phyloP scores from a whole-genome alignment of 2,329 filamentous ascomycete genomes.

The Paraphaeosphaeria sporulosa region DNA sequence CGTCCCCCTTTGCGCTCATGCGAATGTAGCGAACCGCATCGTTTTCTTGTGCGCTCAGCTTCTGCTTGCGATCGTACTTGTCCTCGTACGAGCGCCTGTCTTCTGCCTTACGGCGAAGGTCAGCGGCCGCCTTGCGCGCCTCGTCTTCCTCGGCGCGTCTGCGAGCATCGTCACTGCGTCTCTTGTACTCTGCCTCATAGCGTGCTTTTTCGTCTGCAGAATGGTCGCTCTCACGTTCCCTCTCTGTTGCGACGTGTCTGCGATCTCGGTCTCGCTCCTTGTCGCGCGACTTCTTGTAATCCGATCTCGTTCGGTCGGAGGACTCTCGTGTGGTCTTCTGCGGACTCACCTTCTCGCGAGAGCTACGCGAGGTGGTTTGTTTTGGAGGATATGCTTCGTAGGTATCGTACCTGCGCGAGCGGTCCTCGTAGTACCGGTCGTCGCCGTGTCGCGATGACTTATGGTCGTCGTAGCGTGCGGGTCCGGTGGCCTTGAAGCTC shows the following conservation, averaged over 20 bases:
- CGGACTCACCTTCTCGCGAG: conserved; percentile 39
- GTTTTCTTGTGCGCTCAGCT: conserved; percentile 35
- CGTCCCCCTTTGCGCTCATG: conserved; percentile 31
- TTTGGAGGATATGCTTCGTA: conserved; percentile 48
- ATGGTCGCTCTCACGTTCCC: conserved; percentile 47
- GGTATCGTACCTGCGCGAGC: conserved; percentile 50
- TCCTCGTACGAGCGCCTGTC: conserved; percentile 41
- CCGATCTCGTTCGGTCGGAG: conserved; percentile 48
- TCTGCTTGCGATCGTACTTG: conserved; percentile 29
- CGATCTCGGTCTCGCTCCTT: conserved; percentile 51
- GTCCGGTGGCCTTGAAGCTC: conserved; percentile 25
- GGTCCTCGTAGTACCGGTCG: conserved; percentile 50
- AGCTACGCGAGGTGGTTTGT: conserved; percentile 33
- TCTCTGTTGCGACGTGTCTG: conserved; percentile 44
- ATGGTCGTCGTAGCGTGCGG: conserved; percentile 45
- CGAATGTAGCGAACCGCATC: conserved; percentile 42
- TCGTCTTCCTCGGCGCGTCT: conserved; percentile 28
- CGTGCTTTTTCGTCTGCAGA: conserved; percentile 42
- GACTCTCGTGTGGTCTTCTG: conserved; percentile 35
- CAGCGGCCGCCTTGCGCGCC: conserved; percentile 23
- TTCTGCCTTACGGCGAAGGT: conserved; percentile 37
- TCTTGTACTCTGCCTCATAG: conserved; percentile 40
- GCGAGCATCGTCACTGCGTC: conserved; percentile 37
- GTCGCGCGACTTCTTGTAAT: conserved; percentile 50
- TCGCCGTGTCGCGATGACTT: conserved; percentile 35